Evolutionary conservation across 2,329 filamentous ascomycete genomes (phyloP), one percentile per base, ranked within the genome.

Genomic region (Gaeumannomyces tritici): DNA sequence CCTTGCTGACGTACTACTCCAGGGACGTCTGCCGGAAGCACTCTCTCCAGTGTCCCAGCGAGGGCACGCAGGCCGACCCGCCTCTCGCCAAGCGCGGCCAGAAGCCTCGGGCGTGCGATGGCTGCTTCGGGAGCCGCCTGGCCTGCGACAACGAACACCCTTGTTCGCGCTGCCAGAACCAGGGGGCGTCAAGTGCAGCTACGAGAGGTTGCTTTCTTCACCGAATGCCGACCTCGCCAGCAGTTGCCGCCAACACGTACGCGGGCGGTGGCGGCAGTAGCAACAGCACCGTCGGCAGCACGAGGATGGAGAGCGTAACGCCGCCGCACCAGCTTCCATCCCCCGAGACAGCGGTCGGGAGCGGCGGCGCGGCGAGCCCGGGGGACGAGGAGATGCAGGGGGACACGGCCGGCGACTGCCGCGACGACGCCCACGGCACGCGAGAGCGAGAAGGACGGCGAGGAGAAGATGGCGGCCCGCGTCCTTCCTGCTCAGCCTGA

Each of bases 71-170:
- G 6, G 62, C 61, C 13, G 59, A 61, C 2, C 31, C 70, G 1
- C 67, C 68, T 3, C 65, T 66, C 1, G 64, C 67, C 11, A 68
- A 67, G 51, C 67, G 70, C 6, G 71, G 71, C 18, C 69, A 70
- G 33, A 71, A 69, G 55, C 67, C 69, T 0, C 62, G 64, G 1
- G 70, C 70, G 3, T 73, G 71, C 62, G 70, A 71, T 26, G 65
- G 66, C 2, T 73, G 71, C 61, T 71, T 69, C 60, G 66, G 64
- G 29, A 69, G 69, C 64, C 71, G 71, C 35, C 64, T 70, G 15
- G 67, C 69, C 24, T 73, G 71, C 62, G 69, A 72, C 59, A 69
- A 65, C 5, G 63, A 59, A 2, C 58, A 64, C 3, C 69, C 69
- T 0, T 73, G 71, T 59, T 61, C 64, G 3, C 64, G 71, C 28